phyloP scores from a whole-genome alignment of 768 basidiomycete genomes.

The Leucosporidium yakuticum region DNA sequence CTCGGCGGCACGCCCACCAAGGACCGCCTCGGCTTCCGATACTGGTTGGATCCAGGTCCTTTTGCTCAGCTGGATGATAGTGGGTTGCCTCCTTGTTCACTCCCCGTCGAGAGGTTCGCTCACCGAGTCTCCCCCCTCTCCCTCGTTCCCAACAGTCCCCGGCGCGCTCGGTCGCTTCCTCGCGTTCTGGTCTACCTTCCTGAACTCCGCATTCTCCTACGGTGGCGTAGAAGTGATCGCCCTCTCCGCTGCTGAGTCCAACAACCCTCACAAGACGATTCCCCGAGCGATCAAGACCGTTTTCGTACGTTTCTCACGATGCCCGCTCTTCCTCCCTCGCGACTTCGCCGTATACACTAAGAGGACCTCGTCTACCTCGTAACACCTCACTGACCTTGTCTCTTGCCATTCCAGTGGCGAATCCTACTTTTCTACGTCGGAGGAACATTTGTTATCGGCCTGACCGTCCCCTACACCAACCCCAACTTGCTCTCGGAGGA shows the following conservation, averaged over 20 bases:
- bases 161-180: conserved; percentile 57
- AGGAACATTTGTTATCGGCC: conserved; percentile 41
- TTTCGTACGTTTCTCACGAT: conserved; percentile 55
- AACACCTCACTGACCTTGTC: conserved; percentile 70
- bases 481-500: conserved; percentile 51
- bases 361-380: conserved; percentile 84
- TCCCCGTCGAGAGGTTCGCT: conserved; percentile 30
- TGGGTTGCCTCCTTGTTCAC: conserved; percentile 4
- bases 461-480: conserved; percentile 70
- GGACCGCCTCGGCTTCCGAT: conserved; percentile 52
- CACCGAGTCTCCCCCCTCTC: not conserved
- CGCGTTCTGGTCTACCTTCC: conserved; percentile 59
- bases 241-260: conserved; percentile 20
- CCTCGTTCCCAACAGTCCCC: conserved; percentile 44
- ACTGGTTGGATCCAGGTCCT: conserved; percentile 42
- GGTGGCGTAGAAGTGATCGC: conserved; percentile 52
- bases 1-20: conserved; percentile 56
- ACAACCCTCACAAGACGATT: conserved; percentile 40
- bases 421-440: conserved; percentile 51
- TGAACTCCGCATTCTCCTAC: conserved; percentile 77
- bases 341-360: conserved; percentile 56
- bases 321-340: conserved; percentile 76
- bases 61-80: not conserved
- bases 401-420: conserved; percentile 72
- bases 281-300: conserved; percentile 59